Base-by-base conservation (phyloP, 768 basidiomycete genomes). In the Kwoniella newhampshirensis region DNA sequence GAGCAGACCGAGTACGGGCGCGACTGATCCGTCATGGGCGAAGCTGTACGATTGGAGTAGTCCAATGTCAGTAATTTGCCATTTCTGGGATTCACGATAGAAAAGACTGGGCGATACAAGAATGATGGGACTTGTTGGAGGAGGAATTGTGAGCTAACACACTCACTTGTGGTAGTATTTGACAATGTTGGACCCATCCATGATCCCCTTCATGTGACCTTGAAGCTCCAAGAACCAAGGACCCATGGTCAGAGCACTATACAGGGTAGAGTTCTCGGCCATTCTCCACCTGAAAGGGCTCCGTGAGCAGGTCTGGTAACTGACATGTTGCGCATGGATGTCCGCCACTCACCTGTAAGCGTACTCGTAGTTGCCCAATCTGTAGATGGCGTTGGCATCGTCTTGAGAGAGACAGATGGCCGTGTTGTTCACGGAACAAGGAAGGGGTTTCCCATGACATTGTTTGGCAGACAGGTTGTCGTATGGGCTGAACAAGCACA, bases 401-500 rank as follows among this genome's bases (percentile, higher is more conserved):
- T 53, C 57, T 36, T 70, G 68, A 7, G 52, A 21, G 18, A 64
- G 20, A 40, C 68, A 66, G 7, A 59, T 39, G 5, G 53, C 41
- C 3, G 62, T 66, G 27, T 63, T 49, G 46, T 67, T 68, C 40
- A 61, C 46, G 1, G 64, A 66, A 57, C 66, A 68, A 3, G 69
- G 69, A 9, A 70, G 57, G 5, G 60, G 46, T 21, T 62, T 54
- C 15, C 52, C 46, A 40, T 71, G 69, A 45, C 69, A 68, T 45
- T 66, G 66, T 48, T 71, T 71, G 23, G 66, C 61, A 20, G 62
- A 61, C 17, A 68, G 36, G 45, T 70, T 70, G 54, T 70, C 69
- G 52, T 59, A 70, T 27, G 64, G 60, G 44, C 60, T 61, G 28
- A 5, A 28, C 28, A 32, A 49, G 18, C n/a, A 37, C n/a, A 37